Evolutionary conservation across 2,329 filamentous ascomycete genomes (phyloP), one percentile per base, ranked within the genome.

Genomic region (Alternaria arborescens): DNA sequence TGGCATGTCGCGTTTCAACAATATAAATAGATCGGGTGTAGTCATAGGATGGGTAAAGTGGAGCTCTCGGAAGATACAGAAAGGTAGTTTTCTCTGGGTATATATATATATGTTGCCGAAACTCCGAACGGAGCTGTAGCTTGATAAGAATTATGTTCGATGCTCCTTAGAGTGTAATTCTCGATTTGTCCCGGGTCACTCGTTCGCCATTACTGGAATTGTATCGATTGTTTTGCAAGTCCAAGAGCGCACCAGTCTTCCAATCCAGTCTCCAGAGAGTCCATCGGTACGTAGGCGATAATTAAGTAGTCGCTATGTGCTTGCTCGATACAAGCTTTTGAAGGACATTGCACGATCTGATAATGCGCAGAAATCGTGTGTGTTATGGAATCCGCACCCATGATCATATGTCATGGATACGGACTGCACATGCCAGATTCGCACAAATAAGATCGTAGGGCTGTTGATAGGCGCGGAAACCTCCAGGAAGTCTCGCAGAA

Each of bases 1-100:
- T 62, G 67, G 52, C 74, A 78, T 68, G 71, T 75, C 8, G 65
- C 53, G 5, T 73, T 77, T 44, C 40, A 59, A 52, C 32, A 59
- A 55, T 48, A 58, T 12, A 59, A 55, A 24, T 62, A 47, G 41
- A 30, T 5, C 12, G 8, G 24, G 8, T 30, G 12, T 5, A 12
- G 10, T 18, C 8, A 18, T 30, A 8, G 14, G 10, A 30, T 46
- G 26, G 26, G 5, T 7, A 30, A 18, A n/a, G 14, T 3, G 14
- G n/a, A 28, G 6, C 8, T 18, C 8, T 30, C n/a, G 4, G 18
- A n/a, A 46, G 16, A 46, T 8, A 18, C 16, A 18, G 20, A 18
- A 38, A 36, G 6, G 5, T 26, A 26, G 10, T 26, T 34, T 38
- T 50, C 22, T 38, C 32, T 36, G 46, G 46, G 30, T 38, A 50